phyloP scores from a whole-genome alignment of 169 alveolate genomes.

The Cryptosporidium bovis region DNA sequence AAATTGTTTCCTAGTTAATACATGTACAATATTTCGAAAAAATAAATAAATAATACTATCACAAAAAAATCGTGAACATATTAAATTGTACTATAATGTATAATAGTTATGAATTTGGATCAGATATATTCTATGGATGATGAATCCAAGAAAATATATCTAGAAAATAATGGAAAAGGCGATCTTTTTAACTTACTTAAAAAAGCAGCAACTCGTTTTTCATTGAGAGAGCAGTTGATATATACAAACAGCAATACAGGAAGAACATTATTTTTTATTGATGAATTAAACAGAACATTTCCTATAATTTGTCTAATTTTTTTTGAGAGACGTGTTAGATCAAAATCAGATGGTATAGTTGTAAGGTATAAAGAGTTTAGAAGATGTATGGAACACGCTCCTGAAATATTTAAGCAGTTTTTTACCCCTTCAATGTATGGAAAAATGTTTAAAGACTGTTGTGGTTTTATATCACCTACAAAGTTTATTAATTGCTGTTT shows the following conservation, averaged over 20 bases:
- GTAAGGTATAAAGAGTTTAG: slow-evolving; percentile 59
- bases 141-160: slow-evolving; percentile 5
- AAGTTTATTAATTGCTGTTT: slow-evolving; percentile 56
- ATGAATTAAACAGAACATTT: slow-evolving; percentile 38
- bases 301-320: slow-evolving; percentile 37
- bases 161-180: slow-evolving; percentile 55
- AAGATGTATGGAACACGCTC: slow-evolving; percentile 45
- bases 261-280: slow-evolving; percentile 26
- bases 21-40: background rate
- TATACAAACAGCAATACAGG: slow-evolving; percentile 21
- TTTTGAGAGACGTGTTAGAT: slow-evolving; percentile 68
- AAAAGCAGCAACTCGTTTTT: slow-evolving; percentile 44
- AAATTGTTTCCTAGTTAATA: background rate
- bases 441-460: slow-evolving; percentile 59
- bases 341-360: slow-evolving; percentile 64
- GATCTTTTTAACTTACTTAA: slow-evolving; percentile 13
- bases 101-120: no score
- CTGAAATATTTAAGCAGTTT: slow-evolving; percentile 56
- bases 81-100: no score
- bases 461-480: slow-evolving; percentile 68
- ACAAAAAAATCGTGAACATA: no score
- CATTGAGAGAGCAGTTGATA: slow-evolving; percentile 28
- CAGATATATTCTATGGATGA: slow-evolving; percentile 12
- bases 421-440: slow-evolving; percentile 62
- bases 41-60: no score